These are phyloP conservation scores for Solanum medicagineum DNA, from an alignment of 257 asterid genomes.

Conservation along the genomic window DNA sequence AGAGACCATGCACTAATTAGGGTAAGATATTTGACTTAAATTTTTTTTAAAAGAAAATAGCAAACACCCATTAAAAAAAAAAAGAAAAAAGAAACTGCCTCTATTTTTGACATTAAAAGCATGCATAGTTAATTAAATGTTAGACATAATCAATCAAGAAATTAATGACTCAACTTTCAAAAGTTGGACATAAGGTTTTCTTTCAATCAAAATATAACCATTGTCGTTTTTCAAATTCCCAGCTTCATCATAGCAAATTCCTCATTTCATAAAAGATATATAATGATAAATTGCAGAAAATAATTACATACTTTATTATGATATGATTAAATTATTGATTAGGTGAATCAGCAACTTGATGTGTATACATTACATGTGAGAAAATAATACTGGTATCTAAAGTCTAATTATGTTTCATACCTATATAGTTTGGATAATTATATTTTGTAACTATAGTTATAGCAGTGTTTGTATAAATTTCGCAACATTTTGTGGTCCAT, in stretches of 20 bases:
- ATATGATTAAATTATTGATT: neutral
- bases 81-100: neutral
- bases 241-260: neutral
- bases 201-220: neutral
- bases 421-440: no score
- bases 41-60: neutral
- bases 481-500: no score
- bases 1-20: neutral
- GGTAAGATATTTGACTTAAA: neutral
- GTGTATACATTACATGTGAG: neutral
- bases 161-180: neutral
- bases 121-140: neutral
- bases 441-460: no score
- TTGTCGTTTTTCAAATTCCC: neutral
- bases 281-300: neutral
- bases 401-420: no score
- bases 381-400: neutral
- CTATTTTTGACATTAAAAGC: neutral
- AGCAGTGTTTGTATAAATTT: accelerated
- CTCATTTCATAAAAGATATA: neutral
- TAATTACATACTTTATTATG: neutral
- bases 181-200: neutral
- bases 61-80: neutral
- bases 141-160: neutral
- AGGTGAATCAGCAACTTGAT: neutral